phyloP scores from a whole-genome alignment of 208 protist species.

The Naegleria fowleri region DNA sequence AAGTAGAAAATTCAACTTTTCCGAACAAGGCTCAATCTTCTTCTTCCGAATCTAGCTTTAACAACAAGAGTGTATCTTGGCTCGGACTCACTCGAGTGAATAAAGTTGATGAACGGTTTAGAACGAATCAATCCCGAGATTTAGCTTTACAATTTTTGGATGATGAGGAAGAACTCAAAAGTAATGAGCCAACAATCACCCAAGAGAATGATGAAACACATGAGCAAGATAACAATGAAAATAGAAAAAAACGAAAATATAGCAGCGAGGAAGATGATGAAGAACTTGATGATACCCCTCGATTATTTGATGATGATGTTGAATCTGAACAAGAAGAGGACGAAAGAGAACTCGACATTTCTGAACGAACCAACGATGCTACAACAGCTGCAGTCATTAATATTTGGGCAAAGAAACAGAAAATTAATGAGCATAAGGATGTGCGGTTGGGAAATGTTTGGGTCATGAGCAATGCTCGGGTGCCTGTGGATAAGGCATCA shows the following conservation, averaged over 20 bases:
- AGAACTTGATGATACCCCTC: not conserved
- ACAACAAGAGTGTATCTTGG: not conserved
- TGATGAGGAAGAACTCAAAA: not conserved
- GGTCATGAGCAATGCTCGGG: not conserved
- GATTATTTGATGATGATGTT: no score
- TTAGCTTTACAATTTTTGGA: not conserved
- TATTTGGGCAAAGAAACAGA: not conserved
- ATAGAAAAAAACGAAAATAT: not conserved
- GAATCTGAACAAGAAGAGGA: not conserved
- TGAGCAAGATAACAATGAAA: no score
- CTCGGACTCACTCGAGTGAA: not conserved
- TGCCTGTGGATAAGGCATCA: not conserved
- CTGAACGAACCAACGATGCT: not conserved
- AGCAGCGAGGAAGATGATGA: not conserved
- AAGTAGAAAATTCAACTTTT: no score
- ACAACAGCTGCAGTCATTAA: not conserved
- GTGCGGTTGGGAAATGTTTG: constrained; percentile 1
- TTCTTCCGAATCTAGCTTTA: no score
- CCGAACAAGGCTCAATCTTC: no score
- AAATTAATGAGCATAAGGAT: not conserved
- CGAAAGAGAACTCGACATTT: not conserved
- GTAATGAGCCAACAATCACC: no score
- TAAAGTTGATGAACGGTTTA: not conserved
- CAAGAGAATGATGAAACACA: not conserved
- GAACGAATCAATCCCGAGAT: not conserved